Conservation (phyloP, 768 basidiomycete species). For the Lactarius sanguifluus region DNA sequence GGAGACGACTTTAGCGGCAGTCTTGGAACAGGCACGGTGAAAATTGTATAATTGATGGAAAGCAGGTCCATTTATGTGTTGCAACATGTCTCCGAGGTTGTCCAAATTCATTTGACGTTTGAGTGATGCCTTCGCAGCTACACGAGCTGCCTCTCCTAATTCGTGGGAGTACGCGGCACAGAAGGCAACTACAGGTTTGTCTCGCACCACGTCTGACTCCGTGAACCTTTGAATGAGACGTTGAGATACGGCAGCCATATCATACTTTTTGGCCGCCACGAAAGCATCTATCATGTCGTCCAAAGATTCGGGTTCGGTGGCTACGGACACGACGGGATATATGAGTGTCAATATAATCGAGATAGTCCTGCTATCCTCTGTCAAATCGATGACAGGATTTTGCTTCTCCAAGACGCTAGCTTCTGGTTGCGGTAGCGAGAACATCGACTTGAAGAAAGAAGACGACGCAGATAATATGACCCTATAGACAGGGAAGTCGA, state of each 20-base stretch:
- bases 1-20: background rate
- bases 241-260: background rate
- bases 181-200: background rate
- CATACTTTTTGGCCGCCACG: slow-evolving; percentile 1
- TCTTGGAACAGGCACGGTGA: slow-evolving; percentile 13
- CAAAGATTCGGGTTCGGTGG: background rate
- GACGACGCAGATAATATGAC: slow-evolving; percentile 14
- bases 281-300: background rate
- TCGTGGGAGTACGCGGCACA: background rate
- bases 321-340: background rate
- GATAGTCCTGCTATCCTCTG: background rate
- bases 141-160: background rate
- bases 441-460: slow-evolving; percentile 15
- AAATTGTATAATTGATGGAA: slow-evolving; percentile 2
- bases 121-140: slow-evolving; percentile 18
- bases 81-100: background rate
- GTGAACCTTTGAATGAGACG: background rate
- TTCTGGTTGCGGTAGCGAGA: background rate
- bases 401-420: background rate
- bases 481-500: slow-evolving; percentile 12
- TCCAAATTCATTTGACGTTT: slow-evolving; percentile 5
- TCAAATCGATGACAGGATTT: background rate
- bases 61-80: background rate
- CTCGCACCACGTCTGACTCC: background rate
- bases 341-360: background rate